phyloP scores from a whole-genome alignment of 345 rosid genomes.

The Triadica sebifera region DNA sequence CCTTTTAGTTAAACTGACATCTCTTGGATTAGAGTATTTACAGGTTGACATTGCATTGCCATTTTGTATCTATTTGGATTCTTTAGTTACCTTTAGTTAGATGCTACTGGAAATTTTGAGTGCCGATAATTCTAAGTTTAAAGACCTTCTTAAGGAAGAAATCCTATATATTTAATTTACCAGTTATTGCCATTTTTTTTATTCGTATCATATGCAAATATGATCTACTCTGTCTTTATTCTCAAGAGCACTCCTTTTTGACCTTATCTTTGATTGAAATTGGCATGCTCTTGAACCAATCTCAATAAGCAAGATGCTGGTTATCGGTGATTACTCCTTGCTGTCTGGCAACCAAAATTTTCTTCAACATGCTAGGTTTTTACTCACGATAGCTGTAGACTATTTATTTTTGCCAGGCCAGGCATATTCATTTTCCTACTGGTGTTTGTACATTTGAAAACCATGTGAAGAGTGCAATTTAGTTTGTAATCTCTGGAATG shows the following conservation, averaged over 20 bases:
- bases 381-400: not conserved
- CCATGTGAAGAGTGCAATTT: not conserved
- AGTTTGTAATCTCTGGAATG: not conserved
- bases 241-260: not conserved
- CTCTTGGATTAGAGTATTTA: not conserved
- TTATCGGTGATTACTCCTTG: not conserved
- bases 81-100: not conserved
- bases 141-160: not conserved
- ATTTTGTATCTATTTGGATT: not conserved
- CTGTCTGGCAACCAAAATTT: not conserved
- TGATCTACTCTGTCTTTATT: not conserved
- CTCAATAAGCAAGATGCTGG: not conserved
- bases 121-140: not conserved
- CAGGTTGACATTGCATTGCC: not conserved
- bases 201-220: not conserved
- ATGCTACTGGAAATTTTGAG: not conserved
- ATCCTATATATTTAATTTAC: not conserved
- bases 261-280: not conserved
- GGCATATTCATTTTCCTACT: not conserved
- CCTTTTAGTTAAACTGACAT: not conserved
- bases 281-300: not conserved
- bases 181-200: not conserved
- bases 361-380: not conserved
- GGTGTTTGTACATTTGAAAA: not conserved
- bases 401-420: not conserved